Conservation (phyloP, 202 grass and related monocot genomes). For the Setaria viridis region DNA sequence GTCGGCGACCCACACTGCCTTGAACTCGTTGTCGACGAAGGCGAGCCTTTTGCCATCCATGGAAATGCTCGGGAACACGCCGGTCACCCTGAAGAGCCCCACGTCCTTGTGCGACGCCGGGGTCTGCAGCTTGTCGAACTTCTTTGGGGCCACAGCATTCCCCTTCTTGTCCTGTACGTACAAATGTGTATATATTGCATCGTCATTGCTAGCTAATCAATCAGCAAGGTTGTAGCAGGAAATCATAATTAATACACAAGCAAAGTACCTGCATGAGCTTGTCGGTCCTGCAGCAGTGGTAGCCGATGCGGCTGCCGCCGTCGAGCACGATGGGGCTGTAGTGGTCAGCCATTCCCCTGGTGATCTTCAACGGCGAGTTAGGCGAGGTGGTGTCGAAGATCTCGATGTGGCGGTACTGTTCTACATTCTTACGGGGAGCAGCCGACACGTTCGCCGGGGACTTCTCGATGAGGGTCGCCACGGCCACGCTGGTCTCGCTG, state of each 20-base stretch:
- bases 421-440: neutral
- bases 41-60: slow-evolving; percentile 55
- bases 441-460: slow-evolving; percentile 8
- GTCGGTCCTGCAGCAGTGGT: slow-evolving; percentile 41
- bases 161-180: slow-evolving; percentile 1
- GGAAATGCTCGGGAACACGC: slow-evolving; percentile 57
- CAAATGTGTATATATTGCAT: no score
- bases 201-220: no score
- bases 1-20: slow-evolving; percentile 53
- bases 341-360: slow-evolving; percentile 40
- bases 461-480: slow-evolving; percentile 42
- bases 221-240: no score
- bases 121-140: slow-evolving; percentile 45
- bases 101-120: slow-evolving; percentile 29
- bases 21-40: slow-evolving; percentile 67
- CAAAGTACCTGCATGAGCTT: neutral
- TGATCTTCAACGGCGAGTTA: neutral
- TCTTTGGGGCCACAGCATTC: neutral
- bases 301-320: slow-evolving; percentile 46
- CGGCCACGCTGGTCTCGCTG: slow-evolving; percentile 49
- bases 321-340: slow-evolving; percentile 58
- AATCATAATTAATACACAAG: no score
- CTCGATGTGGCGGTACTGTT: slow-evolving; percentile 63
- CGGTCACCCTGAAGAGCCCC: slow-evolving; percentile 45
- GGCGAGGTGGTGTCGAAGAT: slow-evolving; percentile 35